phyloP scores from a whole-genome alignment of 1,139 yeast genomes.

The Suhomyces yuchorum region DNA sequence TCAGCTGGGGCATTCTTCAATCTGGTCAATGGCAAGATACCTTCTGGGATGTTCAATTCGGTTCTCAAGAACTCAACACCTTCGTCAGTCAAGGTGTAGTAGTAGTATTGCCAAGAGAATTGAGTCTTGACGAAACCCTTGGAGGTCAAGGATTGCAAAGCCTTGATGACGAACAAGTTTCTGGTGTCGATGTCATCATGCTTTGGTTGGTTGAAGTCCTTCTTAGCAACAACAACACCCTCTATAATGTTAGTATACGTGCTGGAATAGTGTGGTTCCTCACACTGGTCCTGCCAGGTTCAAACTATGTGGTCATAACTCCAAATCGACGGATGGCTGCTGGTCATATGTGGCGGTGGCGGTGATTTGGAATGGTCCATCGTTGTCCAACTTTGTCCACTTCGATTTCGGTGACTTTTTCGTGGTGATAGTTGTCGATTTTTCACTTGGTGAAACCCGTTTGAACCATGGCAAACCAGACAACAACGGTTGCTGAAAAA shows the following conservation, averaged over 20 bases:
- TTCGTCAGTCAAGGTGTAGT: constrained; percentile 99
- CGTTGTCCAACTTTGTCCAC: neutral
- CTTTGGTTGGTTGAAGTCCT: constrained; percentile 96
- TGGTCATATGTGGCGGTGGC: neutral
- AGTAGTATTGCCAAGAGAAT: constrained; percentile 99
- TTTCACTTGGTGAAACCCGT: neutral
- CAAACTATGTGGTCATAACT: neutral
- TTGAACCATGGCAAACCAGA: neutral
- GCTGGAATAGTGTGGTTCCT: neutral
- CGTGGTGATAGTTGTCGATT: neutral
- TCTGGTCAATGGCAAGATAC: constrained; percentile 98
- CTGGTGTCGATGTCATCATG: constrained; percentile 98
- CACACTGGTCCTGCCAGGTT: neutral
- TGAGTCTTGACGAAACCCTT: constrained; percentile 99
- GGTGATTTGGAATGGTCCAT: neutral
- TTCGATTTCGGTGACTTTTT: neutral
- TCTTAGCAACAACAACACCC: constrained; percentile 99
- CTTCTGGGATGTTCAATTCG: constrained; percentile 98
- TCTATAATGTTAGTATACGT: constrained; percentile 54
- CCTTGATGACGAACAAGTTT: constrained; percentile 98
- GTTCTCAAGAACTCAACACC: constrained; percentile 99
- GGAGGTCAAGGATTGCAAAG: constrained; percentile 98
- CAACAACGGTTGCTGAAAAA: neutral
- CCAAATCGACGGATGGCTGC: neutral
- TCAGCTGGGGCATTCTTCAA: constrained; percentile 91